A percentile compares a stretch with the other conserved stretches of the same genome.
These are phyloP conservation scores for Penicillium decumbens DNA, from an alignment of 2,329 filamentous ascomycete genomes.

Conservation along the genomic window DNA sequence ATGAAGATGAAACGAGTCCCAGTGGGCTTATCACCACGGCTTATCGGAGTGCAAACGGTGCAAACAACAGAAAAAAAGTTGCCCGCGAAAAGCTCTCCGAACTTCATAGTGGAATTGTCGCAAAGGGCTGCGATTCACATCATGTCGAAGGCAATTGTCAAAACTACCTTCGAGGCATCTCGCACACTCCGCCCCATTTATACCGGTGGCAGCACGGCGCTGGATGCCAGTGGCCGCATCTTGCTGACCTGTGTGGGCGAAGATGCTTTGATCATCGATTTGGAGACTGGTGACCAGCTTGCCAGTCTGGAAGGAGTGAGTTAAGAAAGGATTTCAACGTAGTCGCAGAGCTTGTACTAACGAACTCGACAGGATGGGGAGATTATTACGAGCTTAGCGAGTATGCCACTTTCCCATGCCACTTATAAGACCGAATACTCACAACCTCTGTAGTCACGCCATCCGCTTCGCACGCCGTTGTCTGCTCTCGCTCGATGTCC, in stretches of 20 bases:
- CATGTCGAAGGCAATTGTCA: constrained; percentile 55
- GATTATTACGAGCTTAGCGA: constrained; percentile 44
- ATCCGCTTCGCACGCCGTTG: constrained; percentile 76
- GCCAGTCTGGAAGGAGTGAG: constrained; percentile 80
- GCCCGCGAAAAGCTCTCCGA: constrained; percentile 21
- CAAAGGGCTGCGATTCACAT: constrained; percentile 14
- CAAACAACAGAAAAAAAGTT: constrained; percentile 40
- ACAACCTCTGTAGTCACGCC: constrained; percentile 63
- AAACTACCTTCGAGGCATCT: constrained; percentile 83
- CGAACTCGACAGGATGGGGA: constrained; percentile 57
- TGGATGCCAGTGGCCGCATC: constrained; percentile 75
- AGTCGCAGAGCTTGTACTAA: constrained; percentile 14
- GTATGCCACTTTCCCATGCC: constrained; percentile 26
- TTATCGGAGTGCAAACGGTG: constrained; percentile 31
- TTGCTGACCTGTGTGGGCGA: constrained; percentile 88
- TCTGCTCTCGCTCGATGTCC: constrained; percentile 91
- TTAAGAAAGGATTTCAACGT: constrained; percentile 10
- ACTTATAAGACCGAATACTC: constrained; percentile 3
- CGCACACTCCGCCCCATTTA: constrained; percentile 88
- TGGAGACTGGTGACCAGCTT: constrained; percentile 75
- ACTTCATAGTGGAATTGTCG: constrained; percentile 15
- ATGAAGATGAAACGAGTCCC: constrained; percentile 6
- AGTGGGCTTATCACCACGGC: constrained; percentile 18
- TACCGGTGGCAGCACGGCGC: constrained; percentile 79
- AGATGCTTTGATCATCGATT: constrained; percentile 80